These are phyloP conservation scores for Aspergillus bombycis DNA, from an alignment of 2,329 filamentous ascomycete species.

Conservation along the genomic window DNA sequence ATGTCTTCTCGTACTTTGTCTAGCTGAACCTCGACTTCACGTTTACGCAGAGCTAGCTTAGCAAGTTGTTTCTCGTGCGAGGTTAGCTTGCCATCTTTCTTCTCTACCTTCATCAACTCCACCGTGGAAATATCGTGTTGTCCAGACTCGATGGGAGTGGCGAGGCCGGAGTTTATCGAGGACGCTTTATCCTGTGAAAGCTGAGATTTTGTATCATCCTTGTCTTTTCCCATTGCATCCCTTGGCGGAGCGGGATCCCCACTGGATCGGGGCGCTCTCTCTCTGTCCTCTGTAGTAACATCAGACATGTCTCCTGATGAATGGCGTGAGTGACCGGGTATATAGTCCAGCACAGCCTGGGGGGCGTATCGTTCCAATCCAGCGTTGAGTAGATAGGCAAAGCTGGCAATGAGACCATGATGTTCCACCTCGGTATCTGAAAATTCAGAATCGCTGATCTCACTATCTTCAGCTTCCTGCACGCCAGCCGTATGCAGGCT, in stretches of 20 bases:
- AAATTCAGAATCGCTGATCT: slow-evolving; percentile 23
- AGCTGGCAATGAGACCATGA: slow-evolving; percentile 41
- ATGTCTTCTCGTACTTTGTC: slow-evolving; percentile 39
- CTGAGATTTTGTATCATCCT: slow-evolving; percentile 14
- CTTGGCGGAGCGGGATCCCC: neutral
- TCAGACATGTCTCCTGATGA: slow-evolving; percentile 14
- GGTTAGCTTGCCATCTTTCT: slow-evolving; percentile 33
- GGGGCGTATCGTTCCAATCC: slow-evolving; percentile 56
- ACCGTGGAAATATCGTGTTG: slow-evolving; percentile 24
- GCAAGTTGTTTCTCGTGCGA: slow-evolving; percentile 48
- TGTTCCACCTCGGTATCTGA: slow-evolving; percentile 28
- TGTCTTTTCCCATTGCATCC: slow-evolving; percentile 3
- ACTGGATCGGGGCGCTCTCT: neutral
- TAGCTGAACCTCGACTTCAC: slow-evolving; percentile 42
- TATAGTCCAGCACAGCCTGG: slow-evolving; percentile 53
- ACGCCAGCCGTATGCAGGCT: slow-evolving; percentile 3
- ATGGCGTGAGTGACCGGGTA: slow-evolving; percentile 40
- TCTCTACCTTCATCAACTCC: slow-evolving; percentile 31
- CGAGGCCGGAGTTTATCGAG: slow-evolving; percentile 24
- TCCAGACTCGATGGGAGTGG: slow-evolving; percentile 24
- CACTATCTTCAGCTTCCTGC: slow-evolving; percentile 13
- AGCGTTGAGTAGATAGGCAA: slow-evolving; percentile 41
- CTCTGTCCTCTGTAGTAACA: neutral
- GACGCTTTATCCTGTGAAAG: slow-evolving; percentile 18
- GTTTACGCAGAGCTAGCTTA: slow-evolving; percentile 46